phyloP scores from a whole-genome alignment of 2,329 filamentous ascomycete genomes.

The Stagonosporopsis rhizophila region DNA sequence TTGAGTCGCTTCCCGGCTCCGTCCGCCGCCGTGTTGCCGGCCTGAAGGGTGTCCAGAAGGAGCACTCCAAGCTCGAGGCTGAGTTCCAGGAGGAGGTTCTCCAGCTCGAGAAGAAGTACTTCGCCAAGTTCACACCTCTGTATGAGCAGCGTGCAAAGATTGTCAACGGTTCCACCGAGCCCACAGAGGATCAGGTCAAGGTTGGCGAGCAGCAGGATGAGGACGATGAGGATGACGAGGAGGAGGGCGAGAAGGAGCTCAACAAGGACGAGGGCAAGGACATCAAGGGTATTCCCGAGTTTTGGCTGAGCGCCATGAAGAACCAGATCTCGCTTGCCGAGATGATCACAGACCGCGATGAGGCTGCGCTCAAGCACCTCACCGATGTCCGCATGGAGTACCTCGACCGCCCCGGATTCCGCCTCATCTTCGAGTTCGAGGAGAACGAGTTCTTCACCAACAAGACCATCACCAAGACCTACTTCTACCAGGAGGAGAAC shows the following conservation, averaged over 20 bases:
- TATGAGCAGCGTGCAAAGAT: constrained; percentile 95
- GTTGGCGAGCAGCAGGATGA: constrained; percentile 83
- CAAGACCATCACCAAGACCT: constrained; percentile 96
- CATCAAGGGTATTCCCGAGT: constrained; percentile 89
- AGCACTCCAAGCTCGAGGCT: constrained; percentile 97
- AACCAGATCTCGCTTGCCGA: constrained; percentile 97
- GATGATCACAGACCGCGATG: constrained; percentile 98
- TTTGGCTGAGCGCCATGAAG: constrained; percentile 99
- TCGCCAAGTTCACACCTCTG: constrained; percentile 96
- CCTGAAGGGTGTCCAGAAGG: constrained; percentile 97
- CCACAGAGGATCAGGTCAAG: constrained; percentile 84
- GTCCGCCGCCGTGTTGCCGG: constrained; percentile 94
- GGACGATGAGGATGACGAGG: constrained; percentile 66
- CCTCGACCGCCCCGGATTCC: constrained; percentile 96
- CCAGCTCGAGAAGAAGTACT: constrained; percentile 99
- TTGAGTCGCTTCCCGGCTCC: constrained; percentile 88
- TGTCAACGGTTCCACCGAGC: constrained; percentile 85
- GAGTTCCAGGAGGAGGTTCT: constrained; percentile 99
- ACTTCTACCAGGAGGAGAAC: constrained; percentile 98
- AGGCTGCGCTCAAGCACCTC: constrained; percentile 88
- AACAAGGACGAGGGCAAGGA: constrained; percentile 63
- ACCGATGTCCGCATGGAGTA: constrained; percentile 99
- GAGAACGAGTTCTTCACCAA: constrained; percentile 98
- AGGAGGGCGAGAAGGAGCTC: constrained; percentile 62
- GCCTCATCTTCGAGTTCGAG: constrained; percentile 94